Evolutionary conservation across 2,329 filamentous ascomycete genomes (phyloP).

Genomic region (Neoascochyta sp.): DNA sequence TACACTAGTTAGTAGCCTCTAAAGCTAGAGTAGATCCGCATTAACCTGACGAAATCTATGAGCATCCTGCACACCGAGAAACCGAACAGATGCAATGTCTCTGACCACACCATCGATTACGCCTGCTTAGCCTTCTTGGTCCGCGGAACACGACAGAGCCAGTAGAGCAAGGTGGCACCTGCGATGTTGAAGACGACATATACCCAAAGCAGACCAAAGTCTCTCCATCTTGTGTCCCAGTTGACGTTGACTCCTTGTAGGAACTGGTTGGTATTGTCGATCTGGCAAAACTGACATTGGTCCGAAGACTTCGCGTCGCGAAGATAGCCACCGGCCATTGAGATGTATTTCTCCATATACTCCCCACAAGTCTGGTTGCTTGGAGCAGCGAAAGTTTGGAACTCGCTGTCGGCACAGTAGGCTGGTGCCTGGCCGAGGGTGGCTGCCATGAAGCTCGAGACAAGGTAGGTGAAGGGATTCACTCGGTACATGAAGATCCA

Average conservation of each 20-base stretch:
- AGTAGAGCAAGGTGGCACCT: conserved; percentile 51
- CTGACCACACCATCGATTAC: too few relatives aligned
- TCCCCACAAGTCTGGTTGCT: conserved; percentile 37
- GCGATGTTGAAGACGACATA: conserved; percentile 51
- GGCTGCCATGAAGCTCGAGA: conserved; percentile 56
- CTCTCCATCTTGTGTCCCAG: conserved; percentile 57
- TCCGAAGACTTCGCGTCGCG: conserved; percentile 39
- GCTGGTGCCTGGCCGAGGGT: conserved; percentile 48
- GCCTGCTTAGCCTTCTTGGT: conserved; percentile 38
- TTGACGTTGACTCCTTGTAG: conserved; percentile 40
- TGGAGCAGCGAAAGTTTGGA: conserved; percentile 39
- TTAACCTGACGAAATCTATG: too few relatives aligned
- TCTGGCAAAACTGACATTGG: conserved; percentile 49
- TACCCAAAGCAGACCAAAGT: conserved; percentile 51
- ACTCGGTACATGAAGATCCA: conserved; percentile 77
- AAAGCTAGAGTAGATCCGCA: too few relatives aligned
- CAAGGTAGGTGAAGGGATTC: conserved; percentile 64
- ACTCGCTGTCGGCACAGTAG: conserved; percentile 46
- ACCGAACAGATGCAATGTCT: too few relatives aligned
- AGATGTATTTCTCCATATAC: conserved; percentile 47
- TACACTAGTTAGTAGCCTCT: too few relatives aligned
- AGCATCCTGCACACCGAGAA: too few relatives aligned
- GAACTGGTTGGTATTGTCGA: conserved; percentile 48
- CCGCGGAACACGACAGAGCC: conserved; percentile 51
- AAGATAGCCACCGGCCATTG: conserved; percentile 40